phyloP scores from a whole-genome alignment of 129 eudicot species.

The Arctium minus region DNA sequence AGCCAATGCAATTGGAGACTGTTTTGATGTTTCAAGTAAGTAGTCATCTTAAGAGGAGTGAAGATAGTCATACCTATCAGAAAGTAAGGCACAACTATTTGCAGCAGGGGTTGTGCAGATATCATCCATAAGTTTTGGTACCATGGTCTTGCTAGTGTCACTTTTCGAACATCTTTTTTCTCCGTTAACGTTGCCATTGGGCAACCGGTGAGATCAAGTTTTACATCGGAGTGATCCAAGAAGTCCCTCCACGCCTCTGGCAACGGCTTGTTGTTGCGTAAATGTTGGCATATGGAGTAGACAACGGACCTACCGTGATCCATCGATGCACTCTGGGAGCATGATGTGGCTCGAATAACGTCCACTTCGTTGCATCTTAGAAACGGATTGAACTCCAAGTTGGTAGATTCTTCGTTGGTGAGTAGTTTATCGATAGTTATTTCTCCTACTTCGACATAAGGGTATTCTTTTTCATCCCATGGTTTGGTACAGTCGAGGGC shows the following conservation, averaged over 20 bases:
- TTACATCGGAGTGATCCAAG: slow-evolving; percentile 47
- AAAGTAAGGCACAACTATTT: slow-evolving; percentile 38
- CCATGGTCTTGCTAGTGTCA: slow-evolving; percentile 49
- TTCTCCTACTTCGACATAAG: slow-evolving; percentile 40
- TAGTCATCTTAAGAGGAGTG: slow-evolving; percentile 29
- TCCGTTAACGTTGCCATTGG: slow-evolving; percentile 34
- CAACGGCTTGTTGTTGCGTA: slow-evolving; percentile 44
- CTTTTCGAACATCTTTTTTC: slow-evolving; percentile 17
- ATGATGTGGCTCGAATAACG: slow-evolving; percentile 44
- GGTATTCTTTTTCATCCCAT: slow-evolving; percentile 40
- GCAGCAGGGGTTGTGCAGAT: slow-evolving; percentile 47
- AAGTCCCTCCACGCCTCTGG: slow-evolving; percentile 42
- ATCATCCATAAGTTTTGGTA: slow-evolving; percentile 48
- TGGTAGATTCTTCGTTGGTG: slow-evolving; percentile 24
- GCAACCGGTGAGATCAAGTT: slow-evolving; percentile 44
- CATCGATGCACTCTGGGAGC: slow-evolving; percentile 50
- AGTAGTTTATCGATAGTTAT: slow-evolving; percentile 28
- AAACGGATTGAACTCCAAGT: slow-evolving; percentile 46
- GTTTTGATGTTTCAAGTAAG: slow-evolving; percentile 20
- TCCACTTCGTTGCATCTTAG: slow-evolving; percentile 38
- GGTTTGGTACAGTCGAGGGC: slow-evolving; percentile 49
- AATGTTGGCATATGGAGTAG: slow-evolving; percentile 47
- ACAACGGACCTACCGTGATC: slow-evolving; percentile 49
- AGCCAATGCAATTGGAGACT: slow-evolving; percentile 26
- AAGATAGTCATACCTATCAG: slow-evolving; percentile 40